These are phyloP conservation scores for Hyphodiscus hymeniophilus DNA, from an alignment of 495 filamentous ascomycete species.

Conservation along the genomic window DNA sequence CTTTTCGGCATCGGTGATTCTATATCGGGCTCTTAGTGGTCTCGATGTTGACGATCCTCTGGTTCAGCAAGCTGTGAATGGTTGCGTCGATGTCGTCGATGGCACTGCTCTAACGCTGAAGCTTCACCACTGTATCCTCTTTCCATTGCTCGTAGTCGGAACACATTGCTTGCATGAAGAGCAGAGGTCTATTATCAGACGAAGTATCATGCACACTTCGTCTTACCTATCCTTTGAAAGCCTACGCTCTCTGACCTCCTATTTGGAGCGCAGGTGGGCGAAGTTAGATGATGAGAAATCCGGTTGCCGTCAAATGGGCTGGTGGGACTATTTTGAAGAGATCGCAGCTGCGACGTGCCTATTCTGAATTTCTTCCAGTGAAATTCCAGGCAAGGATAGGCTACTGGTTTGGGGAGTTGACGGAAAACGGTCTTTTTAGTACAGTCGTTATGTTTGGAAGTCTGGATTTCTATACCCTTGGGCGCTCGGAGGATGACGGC, in stretches of 20 bases:
- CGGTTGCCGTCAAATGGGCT: neutral
- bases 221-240: conserved; percentile 19
- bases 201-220: conserved; percentile 13
- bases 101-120: conserved; percentile 16
- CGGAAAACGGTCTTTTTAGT: no score
- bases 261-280: conserved; percentile 18
- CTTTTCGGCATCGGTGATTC: conserved; percentile 19
- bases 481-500: no score
- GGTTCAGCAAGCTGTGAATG: conserved; percentile 15
- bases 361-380: conserved; percentile 11
- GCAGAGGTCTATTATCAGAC: conserved; percentile 13
- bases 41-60: conserved; percentile 18
- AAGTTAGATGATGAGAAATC: conserved; percentile 8
- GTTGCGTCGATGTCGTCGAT: conserved; percentile 14
- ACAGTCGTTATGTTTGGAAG: no score
- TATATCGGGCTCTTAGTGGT: conserved; percentile 19
- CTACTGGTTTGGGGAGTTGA: no score
- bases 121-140: conserved; percentile 22
- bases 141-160: conserved; percentile 17
- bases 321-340: conserved; percentile 20
- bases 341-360: conserved; percentile 20
- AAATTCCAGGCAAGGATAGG: no score
- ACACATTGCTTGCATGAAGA: conserved; percentile 12
- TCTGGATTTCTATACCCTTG: no score
- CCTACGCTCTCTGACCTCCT: conserved; percentile 13